Base-by-base conservation (phyloP, 306 rosid species). In the Parietaria judaica region DNA sequence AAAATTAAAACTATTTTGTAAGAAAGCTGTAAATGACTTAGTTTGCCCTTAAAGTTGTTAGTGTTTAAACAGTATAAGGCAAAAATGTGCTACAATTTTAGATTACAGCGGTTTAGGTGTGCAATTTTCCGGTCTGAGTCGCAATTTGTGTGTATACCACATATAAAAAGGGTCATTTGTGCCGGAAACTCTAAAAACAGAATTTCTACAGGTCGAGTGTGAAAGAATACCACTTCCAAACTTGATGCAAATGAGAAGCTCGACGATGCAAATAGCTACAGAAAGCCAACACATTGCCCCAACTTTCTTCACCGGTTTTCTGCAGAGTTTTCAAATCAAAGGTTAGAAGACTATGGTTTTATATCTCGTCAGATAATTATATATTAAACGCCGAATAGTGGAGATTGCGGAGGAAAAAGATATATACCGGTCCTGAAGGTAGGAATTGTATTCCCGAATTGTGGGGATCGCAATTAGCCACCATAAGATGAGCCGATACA, bases 211-310 rank as follows among this genome's bases (percentile, higher is more conserved):
- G 15, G 17, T 12, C 55, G 16, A 46, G 46, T 36, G 57, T 38
- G 8, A 15, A 14, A 56, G 13, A 66, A 49, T 73, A 94, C 99
- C 97, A 44, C 86, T 81, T 69, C 97, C 97, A 73, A 94, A 94
- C 72, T 94, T 94, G 60, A 94, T 88, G 84, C 99, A 88, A 65
- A 94, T 94, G 61, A 94, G 87, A 81, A 94, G 97, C 73, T 94
- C 99, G 2, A 94, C 82, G 9, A 94, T 88, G 79, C 99, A 94
- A 66, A 94, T 94, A 12, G 99, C 99, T 15, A 88, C 79, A 14
- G 99, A 94, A 60, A 94, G 95, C 99, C 99, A 94, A 83, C 99
- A 94, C 76, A 88, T 86, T 36, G 99, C 86, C 49, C 99, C 99
- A 52, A 94, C 99, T 78, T 94, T 94, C 69, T 94, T 94, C 77